A percentile compares a stretch with the other conserved stretches of the same genome.
phyloP scores from a whole-genome alignment of 2,329 filamentous ascomycete species.

The Chrysosporium keratinophilum region DNA sequence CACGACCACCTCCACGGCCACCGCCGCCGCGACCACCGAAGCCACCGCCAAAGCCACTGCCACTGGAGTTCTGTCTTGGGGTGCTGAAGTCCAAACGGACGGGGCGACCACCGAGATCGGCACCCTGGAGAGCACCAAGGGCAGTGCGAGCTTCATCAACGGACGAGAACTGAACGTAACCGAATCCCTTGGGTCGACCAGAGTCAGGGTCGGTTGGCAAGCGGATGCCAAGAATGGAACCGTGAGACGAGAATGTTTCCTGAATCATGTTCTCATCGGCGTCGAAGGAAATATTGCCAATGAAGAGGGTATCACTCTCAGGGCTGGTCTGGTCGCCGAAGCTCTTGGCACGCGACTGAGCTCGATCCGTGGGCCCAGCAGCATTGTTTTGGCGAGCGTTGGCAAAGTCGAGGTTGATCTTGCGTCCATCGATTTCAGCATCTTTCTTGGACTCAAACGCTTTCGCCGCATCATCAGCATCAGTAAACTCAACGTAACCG shows the following conservation, averaged over 20 bases:
- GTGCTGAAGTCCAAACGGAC: conserved; percentile 75
- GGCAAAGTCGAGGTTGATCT: conserved; percentile 69
- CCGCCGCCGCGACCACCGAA: conserved; percentile 41
- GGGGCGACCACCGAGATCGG: conserved; percentile 59
- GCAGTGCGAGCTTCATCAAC: conserved; percentile 73
- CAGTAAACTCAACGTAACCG: conserved; percentile 81
- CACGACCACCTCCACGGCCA: conserved; percentile 42
- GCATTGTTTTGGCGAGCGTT: conserved; percentile 49
- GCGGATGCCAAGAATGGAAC: conserved; percentile 65
- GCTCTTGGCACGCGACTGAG: conserved; percentile 39
- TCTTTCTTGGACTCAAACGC: conserved; percentile 67
- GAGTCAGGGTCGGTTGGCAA: conserved; percentile 80
- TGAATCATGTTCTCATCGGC: conserved; percentile 65
- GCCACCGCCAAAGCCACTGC: conserved; percentile 36
- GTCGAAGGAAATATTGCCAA: conserved; percentile 83
- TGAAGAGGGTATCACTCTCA: conserved; percentile 76
- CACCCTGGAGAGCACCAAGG: conserved; percentile 59
- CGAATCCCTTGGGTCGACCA: conserved; percentile 81
- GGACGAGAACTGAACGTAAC: conserved; percentile 74
- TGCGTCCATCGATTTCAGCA: conserved; percentile 61
- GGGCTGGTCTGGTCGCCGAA: conserved; percentile 73
- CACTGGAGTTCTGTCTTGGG: conserved; percentile 50
- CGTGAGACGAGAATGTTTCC: conserved; percentile 62
- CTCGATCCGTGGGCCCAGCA: conserved; percentile 47
- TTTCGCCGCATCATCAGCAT: conserved; percentile 55